Evolutionary conservation across 192 early-diverging fungal species (phyloP).

Genomic region (Dispira simplex): DNA sequence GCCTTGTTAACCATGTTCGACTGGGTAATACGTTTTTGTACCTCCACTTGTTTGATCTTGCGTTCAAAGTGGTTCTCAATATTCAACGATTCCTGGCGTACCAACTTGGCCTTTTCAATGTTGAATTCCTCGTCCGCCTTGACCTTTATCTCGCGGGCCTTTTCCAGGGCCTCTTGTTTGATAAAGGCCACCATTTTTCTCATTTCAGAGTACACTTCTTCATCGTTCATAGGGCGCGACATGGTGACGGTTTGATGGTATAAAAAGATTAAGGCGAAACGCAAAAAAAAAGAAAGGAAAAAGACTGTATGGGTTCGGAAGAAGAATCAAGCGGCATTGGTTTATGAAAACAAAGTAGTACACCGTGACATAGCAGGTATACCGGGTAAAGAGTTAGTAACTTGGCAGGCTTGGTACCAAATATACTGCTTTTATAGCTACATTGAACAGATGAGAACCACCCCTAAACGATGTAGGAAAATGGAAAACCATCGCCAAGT

Average conservation of each 20-base stretch:
- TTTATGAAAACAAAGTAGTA: too few relatives aligned
- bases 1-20: constrained; percentile 96
- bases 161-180: constrained; percentile 96
- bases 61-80: constrained; percentile 93
- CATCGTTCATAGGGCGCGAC: constrained; percentile 72
- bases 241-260: constrained; percentile 1
- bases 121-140: constrained; percentile 99
- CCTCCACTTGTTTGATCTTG: constrained; percentile 95
- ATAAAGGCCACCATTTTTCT: constrained; percentile 99
- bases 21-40: constrained; percentile 86
- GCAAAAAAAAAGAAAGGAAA: too few relatives aligned
- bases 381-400: too few relatives aligned
- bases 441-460: too few relatives aligned
- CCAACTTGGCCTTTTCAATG: constrained; percentile 97
- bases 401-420: too few relatives aligned
- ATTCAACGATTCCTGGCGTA: constrained; percentile 90
- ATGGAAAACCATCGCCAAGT: too few relatives aligned
- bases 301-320: too few relatives aligned
- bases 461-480: too few relatives aligned
- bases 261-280: too few relatives aligned
- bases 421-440: too few relatives aligned
- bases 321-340: too few relatives aligned
- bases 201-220: constrained; percentile 94
- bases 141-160: constrained; percentile 95
- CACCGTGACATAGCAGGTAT: too few relatives aligned